phyloP scores from a whole-genome alignment of 225 moss, liverwort and hornwort species.

The Sphagnum tenellum region DNA sequence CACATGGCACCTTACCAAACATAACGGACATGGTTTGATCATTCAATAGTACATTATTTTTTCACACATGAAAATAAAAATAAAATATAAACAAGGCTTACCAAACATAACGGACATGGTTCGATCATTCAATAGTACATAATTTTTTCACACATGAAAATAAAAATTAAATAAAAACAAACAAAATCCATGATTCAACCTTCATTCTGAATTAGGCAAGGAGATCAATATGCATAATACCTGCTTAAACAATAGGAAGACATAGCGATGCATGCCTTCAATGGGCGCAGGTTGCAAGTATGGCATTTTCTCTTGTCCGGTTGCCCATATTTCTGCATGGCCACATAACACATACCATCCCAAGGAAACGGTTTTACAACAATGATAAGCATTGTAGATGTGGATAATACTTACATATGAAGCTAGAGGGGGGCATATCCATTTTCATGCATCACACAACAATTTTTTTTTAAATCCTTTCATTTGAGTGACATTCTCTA shows the following conservation, averaged over 20 bases:
- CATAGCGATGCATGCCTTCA: conserved; percentile 8
- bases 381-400: too few relatives aligned
- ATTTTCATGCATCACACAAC: background rate
- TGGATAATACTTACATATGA: background rate
- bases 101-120: too few relatives aligned
- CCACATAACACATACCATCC: background rate
- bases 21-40: background rate
- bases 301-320: conserved; percentile 5
- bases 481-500: background rate
- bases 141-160: background rate
- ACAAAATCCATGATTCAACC: background rate
- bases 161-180: background rate
- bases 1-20: too few relatives aligned
- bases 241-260: conserved; percentile 11
- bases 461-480: background rate
- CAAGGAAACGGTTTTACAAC: background rate
- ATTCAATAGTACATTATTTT: background rate
- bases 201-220: too few relatives aligned
- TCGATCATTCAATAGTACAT: background rate
- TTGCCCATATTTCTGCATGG: conserved; percentile 6
- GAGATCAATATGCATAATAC: background rate
- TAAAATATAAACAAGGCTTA: too few relatives aligned
- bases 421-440: background rate
- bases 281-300: conserved; percentile 12
- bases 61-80: background rate